Base-by-base conservation (phyloP, 2,329 filamentous ascomycete species). In the Beauveria rudraprayagi region DNA sequence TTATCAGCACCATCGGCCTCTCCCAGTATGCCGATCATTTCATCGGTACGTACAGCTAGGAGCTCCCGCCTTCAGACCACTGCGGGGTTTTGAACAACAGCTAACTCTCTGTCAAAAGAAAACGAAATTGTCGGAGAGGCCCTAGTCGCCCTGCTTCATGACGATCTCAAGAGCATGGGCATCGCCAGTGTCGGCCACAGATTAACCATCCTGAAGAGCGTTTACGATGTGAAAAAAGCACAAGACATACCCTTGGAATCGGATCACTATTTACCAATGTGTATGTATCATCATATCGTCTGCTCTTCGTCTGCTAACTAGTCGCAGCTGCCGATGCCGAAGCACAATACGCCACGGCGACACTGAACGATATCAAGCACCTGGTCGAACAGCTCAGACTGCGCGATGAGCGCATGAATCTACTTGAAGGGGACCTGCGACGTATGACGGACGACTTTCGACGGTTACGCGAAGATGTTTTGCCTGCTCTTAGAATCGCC, bases 121-220 rank as follows among this genome's bases (percentile, higher is more conserved):
- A 96, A 99, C 71, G 92, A 91, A 65, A 95, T 99, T 67, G 88
- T 92, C 43, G 94, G 94, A 66, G 92, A 97, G 72, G 93, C 91
- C 57, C 79, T 99, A 64, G 85, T 96, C 61, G 91, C 91, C 46
- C 78, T 99, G 65, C 88, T 90, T 65, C 94, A 97, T 72, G 90
- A 96, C 61, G 93, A 97, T 72, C 79, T 99, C 68, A 96, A 95
- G 75, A 91, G 95, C 71, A 93, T 97, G 87, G 92, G 92, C 53
- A 90, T 99, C 65, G 80, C 81, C 65, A 97, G 93, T 76, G 91
- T 97, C 53, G 94, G 94, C 46, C 94, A 99, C 77, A 88, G 94
- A 63, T 80, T 99, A 68, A 96, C 92, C 24, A 95, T 99, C 62
- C 82, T 99, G 62, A 97, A 97, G 77, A 92, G 87, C 69, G 92